Percentiles rank a stretch among this genome's conserved stretches.
phyloP scores from a whole-genome alignment of 2,329 filamentous ascomycete species.

The Colletotrichum lupini region DNA sequence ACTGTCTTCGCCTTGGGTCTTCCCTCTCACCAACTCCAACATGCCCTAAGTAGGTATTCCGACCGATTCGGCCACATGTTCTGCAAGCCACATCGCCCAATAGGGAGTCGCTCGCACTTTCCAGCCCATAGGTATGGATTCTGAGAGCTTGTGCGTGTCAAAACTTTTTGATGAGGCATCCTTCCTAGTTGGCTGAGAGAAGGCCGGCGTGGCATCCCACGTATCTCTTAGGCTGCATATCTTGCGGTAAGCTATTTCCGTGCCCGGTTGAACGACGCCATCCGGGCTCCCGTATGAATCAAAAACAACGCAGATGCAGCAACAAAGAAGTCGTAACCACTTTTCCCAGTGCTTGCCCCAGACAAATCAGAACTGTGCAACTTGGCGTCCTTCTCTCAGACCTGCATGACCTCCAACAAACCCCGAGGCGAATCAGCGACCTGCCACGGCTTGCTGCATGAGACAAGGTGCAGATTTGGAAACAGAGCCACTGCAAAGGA shows the following conservation, averaged over 20 bases:
- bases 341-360: neutral
- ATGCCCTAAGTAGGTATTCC: neutral
- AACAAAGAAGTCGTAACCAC: neutral
- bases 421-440: conserved; percentile 17
- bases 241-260: neutral
- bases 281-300: neutral
- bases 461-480: conserved; percentile 28
- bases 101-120: neutral
- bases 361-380: conserved; percentile 11
- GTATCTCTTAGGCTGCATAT: neutral
- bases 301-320: neutral
- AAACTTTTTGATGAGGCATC: neutral
- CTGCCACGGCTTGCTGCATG: conserved; percentile 26
- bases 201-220: neutral
- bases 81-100: neutral
- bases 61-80: neutral
- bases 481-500: conserved; percentile 20
- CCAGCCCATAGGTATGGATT: neutral
- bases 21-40: neutral
- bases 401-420: conserved; percentile 12
- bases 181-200: neutral
- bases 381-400: conserved; percentile 8
- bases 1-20: neutral
- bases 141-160: neutral
- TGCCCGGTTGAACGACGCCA: neutral